A percentile compares a stretch with the other conserved stretches of the same genome.
These are phyloP conservation scores for Eleusine coracana DNA, from an alignment of 176 grass and related monocot species.

Conservation along the genomic window DNA sequence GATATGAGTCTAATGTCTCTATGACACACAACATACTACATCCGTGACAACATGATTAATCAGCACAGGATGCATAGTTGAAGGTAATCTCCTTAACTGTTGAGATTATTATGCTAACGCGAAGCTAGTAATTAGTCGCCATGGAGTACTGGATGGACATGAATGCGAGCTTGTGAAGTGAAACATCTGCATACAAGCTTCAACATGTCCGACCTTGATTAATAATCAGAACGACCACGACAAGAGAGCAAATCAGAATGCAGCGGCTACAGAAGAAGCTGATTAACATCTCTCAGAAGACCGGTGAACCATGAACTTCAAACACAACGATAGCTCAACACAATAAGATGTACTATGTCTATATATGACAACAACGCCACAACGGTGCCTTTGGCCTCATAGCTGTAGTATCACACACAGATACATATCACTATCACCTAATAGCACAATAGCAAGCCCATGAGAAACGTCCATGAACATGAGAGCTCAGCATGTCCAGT, in stretches of 20 bases:
- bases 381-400: neutral
- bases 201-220: neutral
- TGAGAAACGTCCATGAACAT: slow-evolving; percentile 1
- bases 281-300: neutral
- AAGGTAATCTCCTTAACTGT: no score
- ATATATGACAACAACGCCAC: neutral
- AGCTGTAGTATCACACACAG: neutral
- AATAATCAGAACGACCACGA: neutral
- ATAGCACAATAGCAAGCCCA: neutral
- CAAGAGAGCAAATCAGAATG: neutral
- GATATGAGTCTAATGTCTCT: no score
- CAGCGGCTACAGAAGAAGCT: neutral
- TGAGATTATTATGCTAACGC: no score
- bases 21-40: no score
- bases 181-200: neutral
- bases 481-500: neutral
- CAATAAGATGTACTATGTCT: neutral
- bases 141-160: neutral
- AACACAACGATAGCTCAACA: slow-evolving; percentile 36
- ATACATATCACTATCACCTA: neutral
- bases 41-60: no score
- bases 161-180: no score
- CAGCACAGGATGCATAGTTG: no score
- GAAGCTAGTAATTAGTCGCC: no score
- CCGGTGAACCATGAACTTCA: neutral